These are phyloP conservation scores for Bruguiera gymnorhiza DNA, from an alignment of 345 rosid genomes.

Conservation along the genomic window DNA sequence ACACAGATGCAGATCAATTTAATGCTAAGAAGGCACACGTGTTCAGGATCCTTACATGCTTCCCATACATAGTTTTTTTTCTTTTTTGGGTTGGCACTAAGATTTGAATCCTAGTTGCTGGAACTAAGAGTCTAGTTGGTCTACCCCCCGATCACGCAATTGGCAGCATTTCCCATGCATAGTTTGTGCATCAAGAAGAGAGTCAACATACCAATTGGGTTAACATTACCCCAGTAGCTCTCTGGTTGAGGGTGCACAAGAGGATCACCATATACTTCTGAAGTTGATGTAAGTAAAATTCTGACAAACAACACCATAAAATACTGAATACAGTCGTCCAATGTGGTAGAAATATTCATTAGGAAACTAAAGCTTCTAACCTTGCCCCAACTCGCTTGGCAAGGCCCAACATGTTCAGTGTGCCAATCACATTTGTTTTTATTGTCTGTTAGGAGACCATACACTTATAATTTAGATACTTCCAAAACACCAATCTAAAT, in stretches of 20 bases:
- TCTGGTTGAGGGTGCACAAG: constrained; percentile 91
- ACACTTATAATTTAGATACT: constrained; percentile 18
- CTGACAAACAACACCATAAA: constrained; percentile 34
- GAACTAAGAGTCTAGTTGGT: too few species aligned
- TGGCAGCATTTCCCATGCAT: too few species aligned
- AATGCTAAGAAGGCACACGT: background rate
- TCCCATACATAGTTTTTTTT: too few species aligned
- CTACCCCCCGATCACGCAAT: too few species aligned
- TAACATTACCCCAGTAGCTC: constrained; percentile 96
- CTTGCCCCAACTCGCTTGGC: constrained; percentile 98
- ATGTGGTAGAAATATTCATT: background rate
- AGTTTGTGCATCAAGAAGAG: too few species aligned
- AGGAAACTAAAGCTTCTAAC: constrained; percentile 29
- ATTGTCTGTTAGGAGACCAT: constrained; percentile 54
- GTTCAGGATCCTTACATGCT: too few species aligned
- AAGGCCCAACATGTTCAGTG: constrained; percentile 96
- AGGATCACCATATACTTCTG: constrained; percentile 97
- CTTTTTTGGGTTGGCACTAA: too few species aligned
- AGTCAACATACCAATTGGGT: constrained; percentile 71
- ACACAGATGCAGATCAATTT: constrained; percentile 7
- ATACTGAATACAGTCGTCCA: constrained; percentile 6
- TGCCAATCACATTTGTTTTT: constrained; percentile 96
- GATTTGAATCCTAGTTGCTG: too few species aligned
- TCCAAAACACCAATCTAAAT: background rate
- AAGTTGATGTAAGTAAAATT: constrained; percentile 92